phyloP scores from a whole-genome alignment of 495 filamentous ascomycete species.

The Neurospora hispaniola region DNA sequence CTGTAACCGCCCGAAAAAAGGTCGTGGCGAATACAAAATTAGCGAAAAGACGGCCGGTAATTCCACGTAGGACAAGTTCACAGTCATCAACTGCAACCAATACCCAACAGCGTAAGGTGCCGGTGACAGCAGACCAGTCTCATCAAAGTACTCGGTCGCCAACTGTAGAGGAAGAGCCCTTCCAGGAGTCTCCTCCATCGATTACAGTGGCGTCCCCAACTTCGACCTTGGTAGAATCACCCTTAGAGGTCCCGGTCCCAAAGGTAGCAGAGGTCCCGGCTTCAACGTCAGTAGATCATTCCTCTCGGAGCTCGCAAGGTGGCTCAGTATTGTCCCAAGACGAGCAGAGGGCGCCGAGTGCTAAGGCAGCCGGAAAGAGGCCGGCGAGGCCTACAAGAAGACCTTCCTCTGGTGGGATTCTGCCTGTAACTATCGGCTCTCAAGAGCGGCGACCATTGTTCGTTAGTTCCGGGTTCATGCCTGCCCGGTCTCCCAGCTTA shows the following conservation, averaged over 20 bases:
- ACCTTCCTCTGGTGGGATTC: slow-evolving; percentile 5
- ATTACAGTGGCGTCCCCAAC: not conserved
- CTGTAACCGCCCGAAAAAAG: slow-evolving; percentile 16
- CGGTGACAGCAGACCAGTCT: slow-evolving; percentile 6
- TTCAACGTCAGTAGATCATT: not conserved
- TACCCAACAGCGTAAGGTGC: slow-evolving; percentile 4
- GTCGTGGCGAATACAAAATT: slow-evolving; percentile 27
- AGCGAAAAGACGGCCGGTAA: slow-evolving; percentile 26
- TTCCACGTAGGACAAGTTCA: slow-evolving; percentile 31
- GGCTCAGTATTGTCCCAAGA: slow-evolving; percentile 4
- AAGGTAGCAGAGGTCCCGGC: not conserved
- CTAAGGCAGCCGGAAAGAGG: slow-evolving; percentile 31
- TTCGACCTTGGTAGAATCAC: not conserved
- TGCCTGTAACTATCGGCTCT: slow-evolving; percentile 7
- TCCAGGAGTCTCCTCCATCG: not conserved
- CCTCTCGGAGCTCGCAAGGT: slow-evolving; percentile 3
- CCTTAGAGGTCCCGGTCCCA: not conserved
- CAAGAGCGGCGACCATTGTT: slow-evolving; percentile 2
- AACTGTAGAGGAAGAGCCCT: not conserved
- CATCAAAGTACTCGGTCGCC: not conserved
- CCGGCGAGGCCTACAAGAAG: slow-evolving; percentile 11
- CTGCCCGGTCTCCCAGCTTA: not conserved
- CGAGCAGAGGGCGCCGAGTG: slow-evolving; percentile 11
- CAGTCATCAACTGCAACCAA: slow-evolving; percentile 29
- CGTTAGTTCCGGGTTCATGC: not conserved